phyloP scores from a whole-genome alignment of 345 rosid genomes.

The Orychophragmus violaceus region DNA sequence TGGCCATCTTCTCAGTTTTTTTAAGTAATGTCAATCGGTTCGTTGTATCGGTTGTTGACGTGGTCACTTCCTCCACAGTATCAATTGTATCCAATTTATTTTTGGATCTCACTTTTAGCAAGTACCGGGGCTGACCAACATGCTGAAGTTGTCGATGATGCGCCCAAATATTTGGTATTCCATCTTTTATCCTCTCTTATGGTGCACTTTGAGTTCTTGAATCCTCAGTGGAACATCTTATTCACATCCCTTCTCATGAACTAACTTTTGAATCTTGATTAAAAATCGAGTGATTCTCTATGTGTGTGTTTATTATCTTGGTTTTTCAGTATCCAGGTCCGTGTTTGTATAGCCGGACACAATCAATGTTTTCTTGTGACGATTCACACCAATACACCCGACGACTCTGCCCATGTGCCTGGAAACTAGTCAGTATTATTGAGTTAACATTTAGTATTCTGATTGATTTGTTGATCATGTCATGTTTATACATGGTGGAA shows the following conservation, averaged over 20 bases:
- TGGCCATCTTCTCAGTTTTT: too few species aligned
- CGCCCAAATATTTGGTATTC: constrained; percentile 71
- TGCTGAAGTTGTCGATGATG: constrained; percentile 82
- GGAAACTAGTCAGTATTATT: constrained; percentile 33
- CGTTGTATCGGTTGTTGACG: too few species aligned
- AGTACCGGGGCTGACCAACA: constrained; percentile 86
- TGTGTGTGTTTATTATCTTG: background rate
- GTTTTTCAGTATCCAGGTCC: constrained; percentile 73
- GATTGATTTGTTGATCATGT: background rate
- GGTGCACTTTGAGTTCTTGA: background rate
- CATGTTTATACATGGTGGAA: background rate
- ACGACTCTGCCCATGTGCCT: constrained; percentile 92
- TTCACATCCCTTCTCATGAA: background rate
- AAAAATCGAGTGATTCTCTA: background rate
- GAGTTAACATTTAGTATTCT: constrained; percentile 10
- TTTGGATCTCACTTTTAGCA: too few species aligned
- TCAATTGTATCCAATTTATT: too few species aligned
- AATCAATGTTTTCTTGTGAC: constrained; percentile 71
- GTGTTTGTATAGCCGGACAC: constrained; percentile 65
- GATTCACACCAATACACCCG: constrained; percentile 71
- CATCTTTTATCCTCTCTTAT: background rate
- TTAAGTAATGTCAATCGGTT: too few species aligned
- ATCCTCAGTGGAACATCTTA: background rate
- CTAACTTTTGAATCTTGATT: constrained; percentile 13
- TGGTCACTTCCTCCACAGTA: too few species aligned